Evolutionary conservation across 768 basidiomycete species (phyloP).

Genomic region (Boletus pseudopeckii): DNA sequence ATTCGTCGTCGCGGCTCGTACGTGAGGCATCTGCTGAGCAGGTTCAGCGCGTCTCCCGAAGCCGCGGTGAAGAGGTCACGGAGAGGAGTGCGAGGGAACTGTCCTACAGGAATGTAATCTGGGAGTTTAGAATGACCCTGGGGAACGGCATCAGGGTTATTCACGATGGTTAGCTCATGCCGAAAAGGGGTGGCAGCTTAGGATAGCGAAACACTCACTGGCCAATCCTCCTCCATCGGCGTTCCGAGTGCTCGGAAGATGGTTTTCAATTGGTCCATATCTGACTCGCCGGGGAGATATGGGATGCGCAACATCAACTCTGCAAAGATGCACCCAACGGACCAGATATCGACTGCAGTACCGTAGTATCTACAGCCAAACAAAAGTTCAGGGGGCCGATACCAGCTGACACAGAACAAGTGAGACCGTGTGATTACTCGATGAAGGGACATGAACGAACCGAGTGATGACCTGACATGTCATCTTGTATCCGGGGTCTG

Average conservation of each 20-base stretch:
- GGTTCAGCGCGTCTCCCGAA: conserved; percentile 77
- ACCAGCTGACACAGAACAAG: conserved; percentile 69
- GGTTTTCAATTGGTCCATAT: conserved; percentile 95
- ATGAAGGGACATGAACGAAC: conserved; percentile 41
- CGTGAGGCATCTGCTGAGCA: conserved; percentile 72
- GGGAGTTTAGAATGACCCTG: conserved; percentile 90
- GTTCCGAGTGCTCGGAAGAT: conserved; percentile 94
- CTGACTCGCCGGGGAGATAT: conserved; percentile 91
- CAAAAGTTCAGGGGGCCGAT: conserved; percentile 92
- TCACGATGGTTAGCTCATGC: background rate
- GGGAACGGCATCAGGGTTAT: background rate
- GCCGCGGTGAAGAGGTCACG: conserved; percentile 91
- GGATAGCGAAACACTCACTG: conserved; percentile 48
- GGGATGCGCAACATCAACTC: conserved; percentile 96
- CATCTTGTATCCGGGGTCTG: conserved; percentile 95
- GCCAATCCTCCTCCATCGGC: conserved; percentile 97
- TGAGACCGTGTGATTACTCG: background rate
- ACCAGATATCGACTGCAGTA: conserved; percentile 94
- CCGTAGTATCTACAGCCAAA: conserved; percentile 90
- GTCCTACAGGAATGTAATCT: conserved; percentile 83
- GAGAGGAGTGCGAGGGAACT: conserved; percentile 79
- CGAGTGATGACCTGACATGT: conserved; percentile 97
- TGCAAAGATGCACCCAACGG: conserved; percentile 95
- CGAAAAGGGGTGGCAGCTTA: background rate
- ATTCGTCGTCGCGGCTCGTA: conserved; percentile 87